Conservation (phyloP, 305 asterid species). For the Solanum chacoense region DNA sequence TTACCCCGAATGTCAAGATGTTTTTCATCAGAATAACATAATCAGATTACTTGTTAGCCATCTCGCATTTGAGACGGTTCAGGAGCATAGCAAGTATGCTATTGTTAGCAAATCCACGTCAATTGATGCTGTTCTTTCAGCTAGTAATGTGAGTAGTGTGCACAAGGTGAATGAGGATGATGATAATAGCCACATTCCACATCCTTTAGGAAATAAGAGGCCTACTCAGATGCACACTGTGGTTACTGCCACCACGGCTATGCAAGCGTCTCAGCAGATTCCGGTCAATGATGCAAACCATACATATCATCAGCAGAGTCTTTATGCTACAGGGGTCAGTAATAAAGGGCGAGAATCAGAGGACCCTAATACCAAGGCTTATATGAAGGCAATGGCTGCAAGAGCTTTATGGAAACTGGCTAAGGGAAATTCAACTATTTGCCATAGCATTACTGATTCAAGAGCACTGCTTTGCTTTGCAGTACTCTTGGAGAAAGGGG, state of each 20-base stretch:
- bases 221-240: background rate
- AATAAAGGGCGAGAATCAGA: conserved; percentile 37
- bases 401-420: conserved; percentile 57
- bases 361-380: conserved; percentile 41
- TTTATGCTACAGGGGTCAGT: conserved; percentile 20
- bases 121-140: conserved; percentile 7
- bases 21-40: conserved; percentile 5
- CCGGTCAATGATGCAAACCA: background rate
- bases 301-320: conserved; percentile 8
- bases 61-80: conserved; percentile 10
- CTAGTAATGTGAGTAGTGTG: background rate
- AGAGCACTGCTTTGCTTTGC: conserved; percentile 50
- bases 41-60: conserved; percentile 9
- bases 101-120: conserved; percentile 7
- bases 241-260: background rate
- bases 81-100: conserved; percentile 17
- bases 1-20: conserved; percentile 15
- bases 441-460: conserved; percentile 58
- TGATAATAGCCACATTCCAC: background rate
- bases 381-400: conserved; percentile 59
- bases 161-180: background rate
- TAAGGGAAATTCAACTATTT: conserved; percentile 33
- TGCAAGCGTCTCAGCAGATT: background rate
- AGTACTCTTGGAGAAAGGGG: conserved; percentile 45
- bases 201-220: background rate